These are phyloP conservation scores for Zanthoxylum bungeanum DNA, from an alignment of 345 rosid species.

Conservation along the genomic window DNA sequence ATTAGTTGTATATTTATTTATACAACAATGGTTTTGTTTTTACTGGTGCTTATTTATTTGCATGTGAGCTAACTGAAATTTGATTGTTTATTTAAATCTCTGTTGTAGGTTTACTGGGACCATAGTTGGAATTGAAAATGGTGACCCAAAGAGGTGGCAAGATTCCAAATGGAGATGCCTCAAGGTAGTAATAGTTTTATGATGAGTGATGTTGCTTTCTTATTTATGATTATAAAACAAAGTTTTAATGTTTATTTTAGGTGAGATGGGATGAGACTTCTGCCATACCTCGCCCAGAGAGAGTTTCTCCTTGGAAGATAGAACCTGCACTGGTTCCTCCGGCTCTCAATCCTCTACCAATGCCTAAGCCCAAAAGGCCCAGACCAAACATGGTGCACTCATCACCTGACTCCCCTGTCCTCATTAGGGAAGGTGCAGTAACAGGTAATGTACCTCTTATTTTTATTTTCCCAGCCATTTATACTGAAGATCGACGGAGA, in stretches of 20 bases:
- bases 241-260: slow-evolving; percentile 28
- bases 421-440: slow-evolving; percentile 56
- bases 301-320: slow-evolving; percentile 89
- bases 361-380: slow-evolving; percentile 60
- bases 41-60: background rate
- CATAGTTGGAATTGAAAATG: slow-evolving; percentile 67
- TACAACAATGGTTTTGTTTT: background rate
- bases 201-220: background rate
- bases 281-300: slow-evolving; percentile 66
- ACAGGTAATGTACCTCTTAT: background rate
- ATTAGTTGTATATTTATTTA: too few species aligned
- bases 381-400: slow-evolving; percentile 48
- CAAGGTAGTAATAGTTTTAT: slow-evolving; percentile 41
- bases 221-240: slow-evolving; percentile 1
- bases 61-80: background rate
- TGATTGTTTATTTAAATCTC: background rate
- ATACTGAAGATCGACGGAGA: background rate
- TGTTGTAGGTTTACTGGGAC: slow-evolving; percentile 72
- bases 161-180: slow-evolving; percentile 84
- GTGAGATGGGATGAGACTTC: slow-evolving; percentile 90
- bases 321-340: slow-evolving; percentile 82
- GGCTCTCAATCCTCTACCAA: slow-evolving; percentile 58
- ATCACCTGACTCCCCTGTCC: slow-evolving; percentile 60
- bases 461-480: background rate
- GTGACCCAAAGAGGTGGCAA: slow-evolving; percentile 55